Base-by-base conservation (phyloP, 257 asterid genomes). In the Solanum ahanhuiri region DNA sequence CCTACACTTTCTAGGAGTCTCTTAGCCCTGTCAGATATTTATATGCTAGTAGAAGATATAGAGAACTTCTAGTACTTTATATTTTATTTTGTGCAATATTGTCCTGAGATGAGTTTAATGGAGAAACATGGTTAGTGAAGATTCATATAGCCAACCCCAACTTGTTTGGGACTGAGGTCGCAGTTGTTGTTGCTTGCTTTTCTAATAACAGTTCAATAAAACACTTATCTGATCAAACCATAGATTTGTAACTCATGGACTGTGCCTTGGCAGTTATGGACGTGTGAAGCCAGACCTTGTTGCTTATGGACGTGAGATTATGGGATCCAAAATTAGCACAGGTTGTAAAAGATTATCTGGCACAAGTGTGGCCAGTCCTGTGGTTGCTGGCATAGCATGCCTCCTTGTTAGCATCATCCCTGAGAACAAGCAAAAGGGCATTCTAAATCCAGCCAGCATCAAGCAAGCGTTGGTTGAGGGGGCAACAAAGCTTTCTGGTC, bases 291-390 rank as follows among this genome's bases (percentile, higher is more conserved):
- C 99, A 64, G 98, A 96, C 85, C 89, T 96, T 86, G 99, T 96
- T 92, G 99, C 99, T 73, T 95, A 94, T 91, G 98, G 99, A 35
- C 93, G 93, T 79, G 99, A 96, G 90, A 96, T 96, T 81, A 91
- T 95, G 98, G 98, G 99, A 67, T 93, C 99, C 88, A 96, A 94
- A 93, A 96, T 95, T 63, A 96, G 96, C 90, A 93, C 94, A 83
- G 98, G 99, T 85, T 96, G 99, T 90, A 96, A 92, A 93, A 95
- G 98, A 90, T 93, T 96, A 89, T 96, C 99, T 3, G 99, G 99
- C 63, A 96, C 98, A 63, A 96, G 99, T 39, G 99, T 95, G 88
- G 98, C 99, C 41, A 96, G 99, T 90, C 99, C 99, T 81, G 99
- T 96, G 81, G 98, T 96, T 86, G 98, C 99, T 87, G 99, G 98